Percentiles rank a stretch among this genome's conserved stretches.
Evolutionary conservation across 768 basidiomycete species (phyloP).

Genomic region (Trametes cingulata): DNA sequence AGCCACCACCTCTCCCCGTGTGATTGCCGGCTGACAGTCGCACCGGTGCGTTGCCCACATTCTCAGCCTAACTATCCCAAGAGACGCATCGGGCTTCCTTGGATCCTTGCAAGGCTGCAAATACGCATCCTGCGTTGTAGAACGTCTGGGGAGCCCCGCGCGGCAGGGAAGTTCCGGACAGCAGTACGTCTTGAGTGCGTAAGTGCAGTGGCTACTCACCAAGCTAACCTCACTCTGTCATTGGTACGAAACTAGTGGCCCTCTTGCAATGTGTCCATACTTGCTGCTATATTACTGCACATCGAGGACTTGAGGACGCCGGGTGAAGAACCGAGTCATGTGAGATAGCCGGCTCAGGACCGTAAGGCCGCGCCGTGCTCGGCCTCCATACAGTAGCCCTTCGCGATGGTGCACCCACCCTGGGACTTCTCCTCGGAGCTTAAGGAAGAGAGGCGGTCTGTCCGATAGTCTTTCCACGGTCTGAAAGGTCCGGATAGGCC

Average conservation of each 20-base stretch:
- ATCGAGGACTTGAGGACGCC: not conserved
- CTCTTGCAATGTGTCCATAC: not conserved
- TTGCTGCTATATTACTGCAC: not conserved
- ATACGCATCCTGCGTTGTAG: not conserved
- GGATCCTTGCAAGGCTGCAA: not conserved
- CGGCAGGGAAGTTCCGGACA: not conserved
- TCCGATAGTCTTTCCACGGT: conserved; percentile 17
- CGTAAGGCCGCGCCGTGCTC: conserved; percentile 11
- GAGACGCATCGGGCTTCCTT: not conserved
- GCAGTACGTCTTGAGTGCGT: not conserved
- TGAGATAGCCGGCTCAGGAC: conserved; percentile 12
- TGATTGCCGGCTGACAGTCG: conserved; percentile 16
- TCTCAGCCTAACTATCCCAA: conserved; percentile 12
- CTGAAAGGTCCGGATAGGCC: conserved; percentile 9
- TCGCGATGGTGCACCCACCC: not conserved
- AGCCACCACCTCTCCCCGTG: not conserved
- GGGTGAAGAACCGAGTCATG: not conserved
- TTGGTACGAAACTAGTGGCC: not conserved
- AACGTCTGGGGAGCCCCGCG: not conserved
- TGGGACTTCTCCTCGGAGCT: conserved; percentile 16
- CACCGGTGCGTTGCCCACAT: conserved; percentile 6
- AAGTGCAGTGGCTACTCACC: not conserved
- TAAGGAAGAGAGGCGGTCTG: not conserved
- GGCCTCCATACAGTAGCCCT: conserved; percentile 9
- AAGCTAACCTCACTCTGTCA: not conserved